phyloP scores from a whole-genome alignment of 2,329 filamentous ascomycete genomes.

The Apiospora malaysiana region DNA sequence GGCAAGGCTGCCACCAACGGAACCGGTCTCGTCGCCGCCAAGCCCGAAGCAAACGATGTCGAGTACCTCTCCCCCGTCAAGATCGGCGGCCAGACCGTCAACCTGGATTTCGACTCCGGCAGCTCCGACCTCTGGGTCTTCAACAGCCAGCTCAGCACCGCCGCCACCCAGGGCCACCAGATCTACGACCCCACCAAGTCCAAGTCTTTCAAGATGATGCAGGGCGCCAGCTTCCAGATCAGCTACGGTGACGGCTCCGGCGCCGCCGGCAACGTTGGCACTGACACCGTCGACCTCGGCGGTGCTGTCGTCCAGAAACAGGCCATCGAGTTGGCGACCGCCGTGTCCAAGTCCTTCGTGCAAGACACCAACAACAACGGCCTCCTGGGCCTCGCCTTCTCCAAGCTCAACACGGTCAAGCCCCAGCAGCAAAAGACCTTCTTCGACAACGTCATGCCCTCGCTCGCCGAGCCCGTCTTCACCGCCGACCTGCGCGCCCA shows the following conservation, averaged over 20 bases:
- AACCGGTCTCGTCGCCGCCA: slow-evolving; percentile 34
- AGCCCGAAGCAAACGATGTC: slow-evolving; percentile 38
- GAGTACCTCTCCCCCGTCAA: slow-evolving; percentile 42
- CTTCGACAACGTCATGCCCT: slow-evolving; percentile 40
- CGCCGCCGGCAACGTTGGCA: slow-evolving; percentile 40
- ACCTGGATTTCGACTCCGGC: slow-evolving; percentile 43
- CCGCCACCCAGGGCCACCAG: slow-evolving; percentile 36
- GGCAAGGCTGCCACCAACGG: slow-evolving; percentile 29
- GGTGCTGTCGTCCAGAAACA: slow-evolving; percentile 39
- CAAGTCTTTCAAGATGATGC: slow-evolving; percentile 37
- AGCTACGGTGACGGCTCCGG: slow-evolving; percentile 43
- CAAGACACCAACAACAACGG: slow-evolving; percentile 40
- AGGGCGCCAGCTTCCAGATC: slow-evolving; percentile 39
- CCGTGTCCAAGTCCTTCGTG: slow-evolving; percentile 39
- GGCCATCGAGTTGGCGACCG: slow-evolving; percentile 40
- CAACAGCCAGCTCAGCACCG: slow-evolving; percentile 40
- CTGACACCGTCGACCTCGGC: slow-evolving; percentile 42
- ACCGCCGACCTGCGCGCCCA: slow-evolving; percentile 41
- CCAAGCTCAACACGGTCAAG: slow-evolving; percentile 40
- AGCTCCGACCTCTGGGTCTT: slow-evolving; percentile 45
- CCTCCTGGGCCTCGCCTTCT: slow-evolving; percentile 43
- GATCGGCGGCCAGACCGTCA: slow-evolving; percentile 41
- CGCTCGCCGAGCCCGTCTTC: slow-evolving; percentile 41
- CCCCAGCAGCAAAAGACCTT: slow-evolving; percentile 40
- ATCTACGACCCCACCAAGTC: slow-evolving; percentile 37